A percentile compares a stretch with the other conserved stretches of the same genome.
Conservation (phyloP, 2,329 filamentous ascomycete species). For the Shiraia bambusicola region DNA sequence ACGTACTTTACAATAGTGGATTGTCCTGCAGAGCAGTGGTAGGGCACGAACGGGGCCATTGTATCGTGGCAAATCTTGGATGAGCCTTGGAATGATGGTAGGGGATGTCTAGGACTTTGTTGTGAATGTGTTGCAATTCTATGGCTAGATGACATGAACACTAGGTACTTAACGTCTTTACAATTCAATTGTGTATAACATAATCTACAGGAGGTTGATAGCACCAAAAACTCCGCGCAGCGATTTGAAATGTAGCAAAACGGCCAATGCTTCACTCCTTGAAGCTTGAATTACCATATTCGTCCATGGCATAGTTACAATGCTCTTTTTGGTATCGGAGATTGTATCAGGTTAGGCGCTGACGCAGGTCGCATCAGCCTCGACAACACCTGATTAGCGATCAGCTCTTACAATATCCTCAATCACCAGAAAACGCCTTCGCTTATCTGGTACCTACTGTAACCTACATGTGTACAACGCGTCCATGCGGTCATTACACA, state of each 20-base stretch:
- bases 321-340: slow-evolving; percentile 6
- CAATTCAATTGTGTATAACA: background rate
- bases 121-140: background rate
- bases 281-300: background rate
- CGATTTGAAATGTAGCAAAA: background rate
- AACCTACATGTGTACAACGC: background rate
- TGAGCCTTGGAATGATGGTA: background rate
- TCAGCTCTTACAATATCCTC: background rate
- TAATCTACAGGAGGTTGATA: background rate
- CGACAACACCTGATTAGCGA: background rate
- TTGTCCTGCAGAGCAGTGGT: slow-evolving; percentile 4
- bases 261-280: background rate
- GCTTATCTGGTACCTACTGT: too few species aligned
- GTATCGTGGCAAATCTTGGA: background rate
- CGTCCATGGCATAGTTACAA: slow-evolving; percentile 2
- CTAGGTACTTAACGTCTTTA: background rate
- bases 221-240: slow-evolving; percentile 1
- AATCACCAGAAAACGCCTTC: background rate
- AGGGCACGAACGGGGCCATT: slow-evolving; percentile 8
- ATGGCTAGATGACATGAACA: background rate
- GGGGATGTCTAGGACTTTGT: background rate
- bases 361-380: background rate
- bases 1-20: slow-evolving; percentile 8
- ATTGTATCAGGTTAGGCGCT: slow-evolving; percentile 1
- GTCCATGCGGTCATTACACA: background rate